Base-by-base conservation (phyloP, 2,329 filamentous ascomycete genomes). In the Fusarium humuli region DNA sequence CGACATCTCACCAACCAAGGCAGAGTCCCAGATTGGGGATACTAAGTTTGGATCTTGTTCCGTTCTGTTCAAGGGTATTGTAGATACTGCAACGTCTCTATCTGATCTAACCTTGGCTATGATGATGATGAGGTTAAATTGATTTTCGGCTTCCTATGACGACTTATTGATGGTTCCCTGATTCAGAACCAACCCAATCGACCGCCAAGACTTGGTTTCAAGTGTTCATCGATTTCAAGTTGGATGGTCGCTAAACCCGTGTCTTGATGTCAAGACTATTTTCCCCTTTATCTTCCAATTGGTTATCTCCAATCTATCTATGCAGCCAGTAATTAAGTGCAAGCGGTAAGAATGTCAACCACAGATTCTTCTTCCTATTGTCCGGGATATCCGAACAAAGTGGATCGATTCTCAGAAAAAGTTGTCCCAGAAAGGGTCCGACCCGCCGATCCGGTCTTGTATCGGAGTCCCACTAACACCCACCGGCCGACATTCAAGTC, bases 361-460 rank as follows among this genome's bases (percentile, higher is more conserved):
- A 40, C 13, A 40, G 13, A n/a, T 18, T 23, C 22, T 10, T 44
- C 14, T 23, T 44, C 18, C 25, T 40, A 41, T 20, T 25, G 37
- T 57, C 68, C 68, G 68, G 65, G 14, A 53, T 56, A 71, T 71
- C 68, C 68, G 68, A 69, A 57, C 18, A 46, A 20, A 40, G 55
- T 70, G 64, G 67, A 61, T 70, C 67, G 67, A 70, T 69, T 44
- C 49, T 50, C 45, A 53, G n/a, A 30, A 47, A 20, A 37, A 47
- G 27, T 55, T 50, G 56, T 45, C 44, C 61, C 29, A 63, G 34
- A 59, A 58, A 57, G 57, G 49, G 56, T 27, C 53, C 62, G 57
- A 70, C 59, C 59, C 30, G 48, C 67, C 61, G 67, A 70, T 70
- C 56, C 61, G 67, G 67, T 42, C 61, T 63, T 69, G 44, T 44